These are phyloP conservation scores for Dicorynia guianensis DNA, from an alignment of 306 rosid genomes.

Conservation along the genomic window DNA sequence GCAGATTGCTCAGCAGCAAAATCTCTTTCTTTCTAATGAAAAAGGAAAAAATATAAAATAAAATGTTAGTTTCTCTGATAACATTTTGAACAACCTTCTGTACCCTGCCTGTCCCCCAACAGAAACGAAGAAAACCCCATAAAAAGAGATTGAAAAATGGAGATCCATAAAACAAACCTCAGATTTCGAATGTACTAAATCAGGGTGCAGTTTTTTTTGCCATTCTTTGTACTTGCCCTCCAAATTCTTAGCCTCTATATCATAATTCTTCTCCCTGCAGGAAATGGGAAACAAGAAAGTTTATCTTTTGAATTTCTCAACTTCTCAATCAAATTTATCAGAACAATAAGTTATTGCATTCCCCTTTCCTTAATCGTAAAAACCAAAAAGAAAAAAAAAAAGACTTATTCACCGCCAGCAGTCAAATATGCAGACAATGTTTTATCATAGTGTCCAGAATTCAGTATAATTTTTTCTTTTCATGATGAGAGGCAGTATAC, in stretches of 20 bases:
- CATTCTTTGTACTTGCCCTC: slow-evolving; percentile 85
- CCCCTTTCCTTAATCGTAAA: slow-evolving; percentile 17
- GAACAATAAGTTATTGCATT: slow-evolving; percentile 19
- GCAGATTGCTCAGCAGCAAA: slow-evolving; percentile 95
- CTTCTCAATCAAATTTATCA: slow-evolving; percentile 23
- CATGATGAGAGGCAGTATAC: slow-evolving; percentile 3
- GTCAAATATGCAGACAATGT: not conserved
- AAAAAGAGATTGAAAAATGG: slow-evolving; percentile 23
- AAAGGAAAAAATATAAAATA: slow-evolving; percentile 32
- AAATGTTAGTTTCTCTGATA: slow-evolving; percentile 20
- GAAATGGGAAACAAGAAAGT: slow-evolving; percentile 1
- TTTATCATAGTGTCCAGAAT: not conserved
- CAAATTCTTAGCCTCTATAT: slow-evolving; percentile 63
- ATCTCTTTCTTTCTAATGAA: slow-evolving; percentile 75
- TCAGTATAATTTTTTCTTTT: slow-evolving; percentile 1
- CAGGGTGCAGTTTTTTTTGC: slow-evolving; percentile 98
- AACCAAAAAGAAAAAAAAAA: not conserved
- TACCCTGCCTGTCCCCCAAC: not conserved
- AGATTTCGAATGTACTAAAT: slow-evolving; percentile 94
- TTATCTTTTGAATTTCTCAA: slow-evolving; percentile 7
- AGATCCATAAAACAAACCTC: slow-evolving; percentile 57
- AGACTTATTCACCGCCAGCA: not conserved
- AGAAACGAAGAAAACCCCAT: not conserved
- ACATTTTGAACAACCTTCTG: slow-evolving; percentile 24
- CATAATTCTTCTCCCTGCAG: slow-evolving; percentile 80